A percentile compares a stretch with the other conserved stretches of the same genome.
These are phyloP conservation scores for Boletus hoseneyae DNA, from an alignment of 1,284 basidiomycete genomes.

Conservation along the genomic window DNA sequence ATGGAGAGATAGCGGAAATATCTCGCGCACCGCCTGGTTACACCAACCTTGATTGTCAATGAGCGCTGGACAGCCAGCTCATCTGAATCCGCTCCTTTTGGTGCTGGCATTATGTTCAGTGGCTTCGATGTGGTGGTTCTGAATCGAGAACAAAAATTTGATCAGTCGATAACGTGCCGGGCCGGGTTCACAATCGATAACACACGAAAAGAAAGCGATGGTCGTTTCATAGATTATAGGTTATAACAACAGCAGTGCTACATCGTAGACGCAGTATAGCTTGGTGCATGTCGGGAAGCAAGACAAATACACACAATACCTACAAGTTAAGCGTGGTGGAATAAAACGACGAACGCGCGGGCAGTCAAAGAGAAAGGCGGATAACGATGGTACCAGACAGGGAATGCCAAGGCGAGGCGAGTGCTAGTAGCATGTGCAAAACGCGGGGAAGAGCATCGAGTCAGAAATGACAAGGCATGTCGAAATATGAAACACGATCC, in stretches of 20 bases:
- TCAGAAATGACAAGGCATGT: conserved; percentile 4
- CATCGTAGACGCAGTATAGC: conserved; percentile 32
- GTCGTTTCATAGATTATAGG: conserved; percentile 32
- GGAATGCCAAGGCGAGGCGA: conserved; percentile 16
- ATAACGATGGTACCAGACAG: conserved; percentile 24
- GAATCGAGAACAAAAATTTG: neutral
- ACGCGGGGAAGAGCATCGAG: conserved; percentile 1
- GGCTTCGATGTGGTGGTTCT: conserved; percentile 14
- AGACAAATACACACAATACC: conserved; percentile 34
- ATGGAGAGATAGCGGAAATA: conserved; percentile 21
- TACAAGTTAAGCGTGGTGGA: conserved; percentile 26
- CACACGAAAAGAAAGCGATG: conserved; percentile 13
- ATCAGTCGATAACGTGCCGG: too few species aligned
- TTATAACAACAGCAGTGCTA: conserved; percentile 27
- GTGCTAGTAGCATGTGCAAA: conserved; percentile 17
- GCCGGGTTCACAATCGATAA: conserved; percentile 11
- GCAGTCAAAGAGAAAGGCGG: conserved; percentile 27
- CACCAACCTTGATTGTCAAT: conserved; percentile 79
- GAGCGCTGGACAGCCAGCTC: conserved; percentile 51
- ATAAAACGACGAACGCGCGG: conserved; percentile 25
- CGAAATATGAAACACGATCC: conserved; percentile 8
- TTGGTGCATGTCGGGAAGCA: conserved; percentile 28
- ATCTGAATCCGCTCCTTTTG: conserved; percentile 10
- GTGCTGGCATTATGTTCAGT: conserved; percentile 19
- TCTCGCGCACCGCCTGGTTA: conserved; percentile 60